Evolutionary conservation across 768 basidiomycete species (phyloP).

Genomic region (Tubosaeta sp.): DNA sequence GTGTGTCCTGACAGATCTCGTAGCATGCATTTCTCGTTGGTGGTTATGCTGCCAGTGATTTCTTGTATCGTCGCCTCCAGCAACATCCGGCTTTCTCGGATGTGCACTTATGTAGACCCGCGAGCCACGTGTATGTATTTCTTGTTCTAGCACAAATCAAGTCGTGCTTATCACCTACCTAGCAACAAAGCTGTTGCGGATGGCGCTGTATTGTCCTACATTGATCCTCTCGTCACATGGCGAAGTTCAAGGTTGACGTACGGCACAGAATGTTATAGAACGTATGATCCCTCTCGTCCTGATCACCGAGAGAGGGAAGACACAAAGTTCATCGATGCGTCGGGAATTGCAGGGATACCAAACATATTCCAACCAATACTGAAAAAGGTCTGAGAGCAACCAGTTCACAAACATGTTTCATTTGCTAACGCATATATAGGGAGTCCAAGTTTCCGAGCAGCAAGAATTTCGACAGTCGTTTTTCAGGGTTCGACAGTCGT

Average conservation of each 20-base stretch:
- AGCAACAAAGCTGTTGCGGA: conserved; percentile 50
- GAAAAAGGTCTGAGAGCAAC: conserved; percentile 16
- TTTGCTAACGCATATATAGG: not conserved
- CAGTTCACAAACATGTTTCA: not conserved
- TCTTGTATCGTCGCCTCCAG: conserved; percentile 40
- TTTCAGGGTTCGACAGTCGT: not conserved
- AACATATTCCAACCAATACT: conserved; percentile 37
- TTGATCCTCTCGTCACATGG: conserved; percentile 37
- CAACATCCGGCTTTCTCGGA: conserved; percentile 32
- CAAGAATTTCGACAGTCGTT: conserved; percentile 18
- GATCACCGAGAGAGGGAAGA: conserved; percentile 30
- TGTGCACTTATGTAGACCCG: conserved; percentile 43
- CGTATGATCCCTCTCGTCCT: not conserved
- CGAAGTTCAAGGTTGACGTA: not conserved
- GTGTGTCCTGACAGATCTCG: no score
- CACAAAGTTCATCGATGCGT: conserved; percentile 17
- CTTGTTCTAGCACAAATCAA: not conserved
- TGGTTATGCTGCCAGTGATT: conserved; percentile 47
- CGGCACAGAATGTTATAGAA: not conserved
- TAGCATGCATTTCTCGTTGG: conserved; percentile 46
- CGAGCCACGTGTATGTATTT: conserved; percentile 45
- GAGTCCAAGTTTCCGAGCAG: conserved; percentile 16
- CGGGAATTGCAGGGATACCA: conserved; percentile 31
- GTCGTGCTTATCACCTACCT: not conserved
- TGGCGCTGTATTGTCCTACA: conserved; percentile 36